Evolutionary conservation across 2,329 filamentous ascomycete species (phyloP).

Genomic region (Nannizziopsis arthrosporioides): DNA sequence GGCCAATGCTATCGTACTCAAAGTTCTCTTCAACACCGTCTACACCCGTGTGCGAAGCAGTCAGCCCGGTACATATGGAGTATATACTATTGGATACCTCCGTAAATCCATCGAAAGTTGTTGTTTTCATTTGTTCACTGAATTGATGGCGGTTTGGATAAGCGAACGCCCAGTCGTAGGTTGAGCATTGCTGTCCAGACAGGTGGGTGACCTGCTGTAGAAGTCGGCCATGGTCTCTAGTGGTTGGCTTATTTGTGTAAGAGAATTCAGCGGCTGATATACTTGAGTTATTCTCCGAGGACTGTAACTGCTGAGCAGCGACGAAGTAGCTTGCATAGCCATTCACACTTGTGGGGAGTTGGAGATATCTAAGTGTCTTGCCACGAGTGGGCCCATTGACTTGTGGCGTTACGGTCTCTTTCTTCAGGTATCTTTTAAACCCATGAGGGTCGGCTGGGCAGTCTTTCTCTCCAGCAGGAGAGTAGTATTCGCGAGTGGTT

Average conservation of each 20-base stretch:
- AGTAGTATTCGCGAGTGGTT: neutral
- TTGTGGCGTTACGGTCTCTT: neutral
- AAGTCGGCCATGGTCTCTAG: neutral
- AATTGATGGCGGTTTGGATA: neutral
- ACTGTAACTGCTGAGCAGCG: neutral
- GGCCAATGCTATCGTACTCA: conserved; percentile 4
- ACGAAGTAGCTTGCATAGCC: neutral
- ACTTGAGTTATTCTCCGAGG: neutral
- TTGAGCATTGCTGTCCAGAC: neutral
- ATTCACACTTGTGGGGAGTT: neutral
- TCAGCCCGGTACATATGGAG: conserved; percentile 2
- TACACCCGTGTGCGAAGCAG: neutral
- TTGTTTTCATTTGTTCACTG: neutral
- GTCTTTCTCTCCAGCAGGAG: neutral
- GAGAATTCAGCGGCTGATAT: neutral
- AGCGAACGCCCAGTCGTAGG: neutral
- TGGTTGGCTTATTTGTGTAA: neutral
- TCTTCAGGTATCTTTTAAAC: conserved; percentile 1
- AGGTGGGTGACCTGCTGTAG: neutral
- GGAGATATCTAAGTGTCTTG: neutral
- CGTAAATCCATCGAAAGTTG: neutral
- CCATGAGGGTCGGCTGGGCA: conserved; percentile 6
- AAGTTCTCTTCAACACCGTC: neutral
- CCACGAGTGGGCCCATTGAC: neutral
- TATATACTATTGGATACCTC: neutral